Conservation (phyloP, 345 rosid genomes). For the Arabidopsis arenosa region DNA sequence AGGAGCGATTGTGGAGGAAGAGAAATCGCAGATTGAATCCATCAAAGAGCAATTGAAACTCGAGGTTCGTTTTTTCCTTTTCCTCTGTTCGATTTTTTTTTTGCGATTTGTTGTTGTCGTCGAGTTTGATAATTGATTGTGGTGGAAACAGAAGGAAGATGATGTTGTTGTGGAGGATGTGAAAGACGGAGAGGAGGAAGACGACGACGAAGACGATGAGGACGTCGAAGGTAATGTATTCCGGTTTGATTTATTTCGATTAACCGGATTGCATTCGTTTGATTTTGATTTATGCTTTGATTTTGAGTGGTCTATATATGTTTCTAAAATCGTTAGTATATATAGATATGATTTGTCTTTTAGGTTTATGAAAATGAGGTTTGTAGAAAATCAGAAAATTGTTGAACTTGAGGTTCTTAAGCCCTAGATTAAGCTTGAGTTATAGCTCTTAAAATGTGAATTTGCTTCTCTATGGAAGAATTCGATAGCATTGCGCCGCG, state of each 20-base stretch:
- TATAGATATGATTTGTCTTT: not conserved
- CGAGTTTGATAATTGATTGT: not conserved
- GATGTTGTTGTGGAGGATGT: slow-evolving; percentile 59
- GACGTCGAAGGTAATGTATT: slow-evolving; percentile 54
- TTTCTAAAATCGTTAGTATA: not conserved
- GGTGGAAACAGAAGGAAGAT: slow-evolving; percentile 28
- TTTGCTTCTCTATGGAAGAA: not conserved
- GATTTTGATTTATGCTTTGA: not conserved
- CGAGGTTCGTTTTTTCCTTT: not conserved
- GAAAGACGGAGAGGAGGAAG: slow-evolving; percentile 58
- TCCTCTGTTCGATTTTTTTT: not conserved
- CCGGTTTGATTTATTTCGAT: not conserved
- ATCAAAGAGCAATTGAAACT: slow-evolving; percentile 34
- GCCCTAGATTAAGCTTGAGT: not conserved
- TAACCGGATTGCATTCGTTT: not conserved
- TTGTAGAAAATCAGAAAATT: slow-evolving; percentile 9
- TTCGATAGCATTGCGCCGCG: not conserved
- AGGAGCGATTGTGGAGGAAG: slow-evolving; percentile 32
- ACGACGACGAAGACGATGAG: slow-evolving; percentile 65
- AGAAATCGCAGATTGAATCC: slow-evolving; percentile 17
- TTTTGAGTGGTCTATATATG: not conserved
- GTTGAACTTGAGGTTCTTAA: not conserved
- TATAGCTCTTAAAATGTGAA: not conserved
- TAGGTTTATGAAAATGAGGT: not conserved
- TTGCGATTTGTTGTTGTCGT: not conserved